Base-by-base conservation (phyloP, 2,329 filamentous ascomycete species). In the Hymenoscyphus scutula region DNA sequence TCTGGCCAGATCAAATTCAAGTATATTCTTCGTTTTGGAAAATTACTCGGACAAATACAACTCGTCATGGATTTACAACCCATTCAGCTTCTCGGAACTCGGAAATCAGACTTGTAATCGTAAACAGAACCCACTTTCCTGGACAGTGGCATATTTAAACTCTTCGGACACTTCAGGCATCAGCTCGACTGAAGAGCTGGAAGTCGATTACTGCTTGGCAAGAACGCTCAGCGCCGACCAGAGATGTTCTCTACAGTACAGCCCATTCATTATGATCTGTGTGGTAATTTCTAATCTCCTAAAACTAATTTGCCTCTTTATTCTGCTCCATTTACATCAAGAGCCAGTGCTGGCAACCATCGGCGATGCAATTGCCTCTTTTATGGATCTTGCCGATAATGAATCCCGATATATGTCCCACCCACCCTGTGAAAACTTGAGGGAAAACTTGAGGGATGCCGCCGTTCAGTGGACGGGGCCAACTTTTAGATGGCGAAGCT, bases 361-460 rank as follows among this genome's bases (percentile, higher is more conserved):
- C 2, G 76, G 76, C 6, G 76, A 77, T 64, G 74, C 73, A 0
- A 71, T 78, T 10, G 68, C 72, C 5, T 76, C 75, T 0, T 79
- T 78, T 53, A 64, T 77, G 2, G 66, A n/a, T n/a, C n/a, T n/a
- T n/a, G n/a, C n/a, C n/a, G n/a, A n/a, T n/a, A n/a, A n/a, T n/a
- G n/a, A n/a, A n/a, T n/a, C n/a, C n/a, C n/a, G n/a, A n/a, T n/a
- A n/a, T n/a, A n/a, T n/a, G n/a, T n/a, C n/a, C n/a, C n/a, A n/a
- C n/a, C n/a, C n/a, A n/a, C n/a, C n/a, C n/a, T n/a, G n/a, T n/a
- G n/a, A n/a, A n/a, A n/a, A n/a, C n/a, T n/a, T n/a, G n/a, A n/a
- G n/a, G n/a, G n/a, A n/a, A n/a, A n/a, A n/a, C n/a, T n/a, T n/a
- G n/a, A n/a, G n/a, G n/a, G n/a, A n/a, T n/a, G n/a, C n/a, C n/a